Evolutionary conservation across 495 filamentous ascomycete genomes (phyloP), one percentile per base, ranked within the genome.

Genomic region (Aspergillus cristatus): DNA sequence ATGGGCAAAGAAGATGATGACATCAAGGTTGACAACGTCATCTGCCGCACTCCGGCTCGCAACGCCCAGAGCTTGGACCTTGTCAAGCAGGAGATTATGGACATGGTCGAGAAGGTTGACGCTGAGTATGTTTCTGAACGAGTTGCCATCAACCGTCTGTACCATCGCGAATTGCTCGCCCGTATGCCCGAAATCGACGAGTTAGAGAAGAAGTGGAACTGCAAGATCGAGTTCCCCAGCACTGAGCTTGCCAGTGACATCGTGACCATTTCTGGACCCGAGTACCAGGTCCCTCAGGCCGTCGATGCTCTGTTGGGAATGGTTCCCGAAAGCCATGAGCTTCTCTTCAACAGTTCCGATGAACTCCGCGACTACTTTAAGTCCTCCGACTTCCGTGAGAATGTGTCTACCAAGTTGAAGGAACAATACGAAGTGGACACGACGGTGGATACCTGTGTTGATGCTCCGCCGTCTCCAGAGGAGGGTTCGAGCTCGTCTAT

Each of bases 21-120:
- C 55, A 86, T 91, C 63, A 93, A 94, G 58, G 89, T 96, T 34
- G 91, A 97, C 68, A 99, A 99, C 60, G 91, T 99, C 45, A 94
- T 99, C 50, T 97, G 93, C 58, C 83, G 93, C 16, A 99, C 91
- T 1, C 91, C 91, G 11, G 91, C 91, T 44, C 84, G 91, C 40
- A 99, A 99, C 62, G 91, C 91, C 25, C 84, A 93, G 60, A 95
- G 86, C 54, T 69, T 99, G 28, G 91, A 99, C 59, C 69, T 95
- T 16, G 91, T 99, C 40, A 99, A 97, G 74, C 84, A 86, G 53
- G 91, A 99, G 67, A 99, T 99, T 48, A 84, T 99, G 72, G 90
- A 95, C 51, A 97, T 96, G 91, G 91, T 98, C 33, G 88, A 97
- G 63, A 85, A 94, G 64, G 88, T 81, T 37, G 91, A 97, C 57